Conservation (phyloP, 768 basidiomycete genomes). For the Mycena venus region DNA sequence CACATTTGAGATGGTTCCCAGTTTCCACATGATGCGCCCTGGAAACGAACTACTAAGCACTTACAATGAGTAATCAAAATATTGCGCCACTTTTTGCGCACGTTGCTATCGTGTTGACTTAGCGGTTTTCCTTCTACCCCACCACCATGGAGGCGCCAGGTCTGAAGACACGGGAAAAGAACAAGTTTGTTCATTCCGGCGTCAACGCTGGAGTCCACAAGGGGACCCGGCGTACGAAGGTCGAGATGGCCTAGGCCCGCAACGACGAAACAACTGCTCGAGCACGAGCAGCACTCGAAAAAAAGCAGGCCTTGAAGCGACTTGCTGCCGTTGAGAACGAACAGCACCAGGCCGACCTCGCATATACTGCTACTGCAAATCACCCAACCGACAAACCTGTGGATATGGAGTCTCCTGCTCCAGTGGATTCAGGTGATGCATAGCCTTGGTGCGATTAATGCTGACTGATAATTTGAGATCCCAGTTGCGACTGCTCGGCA, state of each 20-base stretch:
- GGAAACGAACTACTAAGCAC: too few relatives aligned
- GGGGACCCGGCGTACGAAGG: neutral
- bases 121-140: neutral
- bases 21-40: too few relatives aligned
- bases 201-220: neutral
- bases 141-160: constrained; percentile 3
- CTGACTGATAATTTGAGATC: too few relatives aligned
- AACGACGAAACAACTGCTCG: neutral
- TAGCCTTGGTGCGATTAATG: too few relatives aligned
- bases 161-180: neutral
- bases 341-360: neutral
- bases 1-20: too few relatives aligned
- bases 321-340: constrained; percentile 4
- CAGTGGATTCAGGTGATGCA: neutral
- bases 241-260: neutral
- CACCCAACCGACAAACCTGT: neutral
- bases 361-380: neutral
- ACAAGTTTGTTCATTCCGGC: neutral
- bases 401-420: too few relatives aligned
- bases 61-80: too few relatives aligned
- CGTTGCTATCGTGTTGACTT: too few relatives aligned
- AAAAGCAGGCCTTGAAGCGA: neutral
- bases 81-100: neutral
- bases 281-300: neutral
- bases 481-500: too few relatives aligned